Percentiles rank a stretch among this genome's conserved stretches.
These are phyloP conservation scores for Fusarium armeniacum DNA, from an alignment of 2,329 filamentous ascomycete genomes.

Conservation along the genomic window DNA sequence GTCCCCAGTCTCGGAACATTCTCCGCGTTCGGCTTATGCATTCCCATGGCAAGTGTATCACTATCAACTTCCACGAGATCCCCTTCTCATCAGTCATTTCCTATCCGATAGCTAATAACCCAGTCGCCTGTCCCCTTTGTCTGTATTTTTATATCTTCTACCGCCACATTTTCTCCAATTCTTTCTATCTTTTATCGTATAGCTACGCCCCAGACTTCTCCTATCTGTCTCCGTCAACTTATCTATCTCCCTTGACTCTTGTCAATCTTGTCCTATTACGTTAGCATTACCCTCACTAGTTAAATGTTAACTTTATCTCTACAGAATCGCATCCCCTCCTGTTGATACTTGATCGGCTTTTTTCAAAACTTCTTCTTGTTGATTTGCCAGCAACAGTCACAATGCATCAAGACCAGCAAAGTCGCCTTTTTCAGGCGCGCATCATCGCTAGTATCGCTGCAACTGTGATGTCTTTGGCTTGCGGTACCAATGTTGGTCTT, in stretches of 20 bases:
- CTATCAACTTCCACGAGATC: constrained; percentile 16
- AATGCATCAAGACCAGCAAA: constrained; percentile 49
- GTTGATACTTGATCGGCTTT: constrained; percentile 11
- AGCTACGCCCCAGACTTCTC: constrained; percentile 1
- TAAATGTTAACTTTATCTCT: constrained; percentile 34
- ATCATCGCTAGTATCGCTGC: constrained; percentile 87
- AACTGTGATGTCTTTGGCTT: constrained; percentile 86
- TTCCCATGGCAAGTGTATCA: constrained; percentile 13
- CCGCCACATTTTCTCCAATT: constrained; percentile 29
- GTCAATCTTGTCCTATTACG: constrained; percentile 26
- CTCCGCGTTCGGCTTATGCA: constrained; percentile 39
- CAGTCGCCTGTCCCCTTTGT: constrained; percentile 19
- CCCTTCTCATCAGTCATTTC: constrained; percentile 7
- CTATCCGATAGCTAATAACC: constrained; percentile 8
- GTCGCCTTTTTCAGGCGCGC: constrained; percentile 72
- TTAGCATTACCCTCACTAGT: constrained; percentile 33
- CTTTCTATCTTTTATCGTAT: constrained; percentile 7
- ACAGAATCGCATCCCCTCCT: constrained; percentile 20
- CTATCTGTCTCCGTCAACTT: constrained; percentile 21
- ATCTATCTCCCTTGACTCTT: constrained; percentile 6
- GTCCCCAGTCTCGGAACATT: constrained; percentile 28
- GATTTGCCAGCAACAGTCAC: constrained; percentile 7
- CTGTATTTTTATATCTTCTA: constrained; percentile 1
- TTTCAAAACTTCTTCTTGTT: background rate
- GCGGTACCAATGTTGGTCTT: constrained; percentile 86